Base-by-base conservation (phyloP, 176 grass and related monocot genomes). In the Oryza glumipatula region DNA sequence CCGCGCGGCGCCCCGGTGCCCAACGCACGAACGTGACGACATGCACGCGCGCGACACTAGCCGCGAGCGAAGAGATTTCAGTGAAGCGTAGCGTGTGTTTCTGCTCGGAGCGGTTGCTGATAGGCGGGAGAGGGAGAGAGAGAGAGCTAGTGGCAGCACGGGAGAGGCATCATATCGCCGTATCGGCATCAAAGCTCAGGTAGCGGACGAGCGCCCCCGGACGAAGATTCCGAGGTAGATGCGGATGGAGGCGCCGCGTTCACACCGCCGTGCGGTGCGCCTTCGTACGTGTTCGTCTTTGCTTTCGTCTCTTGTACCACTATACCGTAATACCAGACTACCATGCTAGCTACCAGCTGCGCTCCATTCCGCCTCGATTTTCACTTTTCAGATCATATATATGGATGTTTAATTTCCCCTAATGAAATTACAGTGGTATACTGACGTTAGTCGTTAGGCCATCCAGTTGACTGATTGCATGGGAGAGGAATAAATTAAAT, bases 141-240 rank as follows among this genome's bases (percentile, higher is more conserved):
- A 52, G 14, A 16, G 49, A 41, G 39, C 14, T 16, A 52, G 49
- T 6, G 3, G 12, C 12, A 14, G 47, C 2, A n/a, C 7, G 58
- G 16, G 58, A 10, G 58, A 63, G 58, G 58, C 58, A 63, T 63
- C 58, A 0, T 19, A 16, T 22, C 58, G 58, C 21, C 58, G n/a
- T 10, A 23, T 87, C 70, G 67, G 52, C 68, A 72, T 70, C 79
- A 19, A 19, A 2, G 45, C 70, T 45, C 28, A 23, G 52, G 79
- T 41, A 17, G 2, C 14, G 13, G 69, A 1, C 48, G 30, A 5
- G 0, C 35, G 49, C 41, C 58, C 58, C 7, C 21, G 12, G 69
- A 41, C 7, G 72, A 68, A 52, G 43, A 65, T 81, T 70, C 49
- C 52, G 66, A 46, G 81, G 26, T 17, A 76, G 82, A 89, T 89